phyloP scores from a whole-genome alignment of 2,329 filamentous ascomycete genomes.

The Arthrobotrys megalospora region DNA sequence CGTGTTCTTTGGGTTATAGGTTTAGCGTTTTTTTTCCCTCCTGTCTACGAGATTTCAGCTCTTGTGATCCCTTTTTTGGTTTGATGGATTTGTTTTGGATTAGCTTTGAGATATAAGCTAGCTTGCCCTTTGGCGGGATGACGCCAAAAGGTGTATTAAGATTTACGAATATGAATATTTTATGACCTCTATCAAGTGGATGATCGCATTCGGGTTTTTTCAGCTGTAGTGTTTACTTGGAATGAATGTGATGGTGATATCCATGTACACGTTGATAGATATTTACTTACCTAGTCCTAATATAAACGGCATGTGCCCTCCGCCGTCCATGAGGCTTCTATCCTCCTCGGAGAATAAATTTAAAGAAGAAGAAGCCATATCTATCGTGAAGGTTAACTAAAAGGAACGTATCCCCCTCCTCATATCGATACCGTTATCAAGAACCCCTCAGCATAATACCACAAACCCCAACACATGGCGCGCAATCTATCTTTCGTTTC shows the following conservation, averaged over 20 bases:
- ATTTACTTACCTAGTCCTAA: too few species aligned
- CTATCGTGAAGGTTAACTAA: too few species aligned
- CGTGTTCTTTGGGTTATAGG: not conserved
- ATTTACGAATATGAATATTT: conserved; percentile 4
- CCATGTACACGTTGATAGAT: not conserved
- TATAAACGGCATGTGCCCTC: too few species aligned
- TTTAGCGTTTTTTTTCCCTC: conserved; percentile 1
- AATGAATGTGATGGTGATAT: not conserved
- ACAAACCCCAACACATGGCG: conserved; percentile 21
- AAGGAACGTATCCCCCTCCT: too few species aligned
- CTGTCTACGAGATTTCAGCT: not conserved
- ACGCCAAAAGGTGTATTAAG: not conserved
- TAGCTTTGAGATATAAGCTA: not conserved
- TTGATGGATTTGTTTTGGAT: not conserved
- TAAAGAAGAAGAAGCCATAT: too few species aligned
- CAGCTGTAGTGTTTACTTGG: too few species aligned
- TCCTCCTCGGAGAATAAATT: too few species aligned
- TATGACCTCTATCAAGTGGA: not conserved
- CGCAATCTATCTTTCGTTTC: not conserved
- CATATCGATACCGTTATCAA: too few species aligned
- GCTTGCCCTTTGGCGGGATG: not conserved
- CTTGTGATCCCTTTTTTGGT: conserved; percentile 4
- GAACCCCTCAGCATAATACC: not conserved
- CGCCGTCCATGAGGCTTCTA: too few species aligned
- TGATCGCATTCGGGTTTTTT: not conserved